Percentiles rank a stretch among this genome's conserved stretches.
Evolutionary conservation across 164 flowering plant genomes (phyloP).

Genomic region (Saururus chinensis): DNA sequence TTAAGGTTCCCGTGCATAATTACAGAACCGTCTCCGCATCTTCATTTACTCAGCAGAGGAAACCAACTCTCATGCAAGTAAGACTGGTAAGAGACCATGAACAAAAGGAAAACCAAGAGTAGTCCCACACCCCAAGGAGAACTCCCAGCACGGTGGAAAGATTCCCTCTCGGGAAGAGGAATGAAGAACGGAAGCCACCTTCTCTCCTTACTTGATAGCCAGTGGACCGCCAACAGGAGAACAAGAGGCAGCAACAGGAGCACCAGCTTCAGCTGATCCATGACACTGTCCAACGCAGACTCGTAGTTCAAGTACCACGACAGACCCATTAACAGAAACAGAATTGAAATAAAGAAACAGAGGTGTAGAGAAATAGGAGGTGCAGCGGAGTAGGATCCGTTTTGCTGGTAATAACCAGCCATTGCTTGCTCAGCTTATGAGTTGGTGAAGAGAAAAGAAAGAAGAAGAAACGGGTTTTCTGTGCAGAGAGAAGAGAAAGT

Average conservation of each 20-base stretch:
- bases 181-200: constrained; percentile 24
- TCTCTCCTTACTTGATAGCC: constrained; percentile 35
- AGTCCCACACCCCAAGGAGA: constrained; percentile 85
- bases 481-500: not conserved
- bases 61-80: constrained; percentile 77
- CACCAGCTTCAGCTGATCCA: constrained; percentile 47
- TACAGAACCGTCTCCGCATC: not conserved
- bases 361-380: constrained; percentile 42
- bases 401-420: no score
- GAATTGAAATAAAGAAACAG: constrained; percentile 42
- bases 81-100: constrained; percentile 78
- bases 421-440: no score
- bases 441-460: no score
- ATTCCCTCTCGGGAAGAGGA: constrained; percentile 53
- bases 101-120: constrained; percentile 57
- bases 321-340: constrained; percentile 33
- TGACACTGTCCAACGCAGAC: constrained; percentile 29
- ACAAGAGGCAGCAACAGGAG: constrained; percentile 53
- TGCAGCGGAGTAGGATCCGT: constrained; percentile 5
- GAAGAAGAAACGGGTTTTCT: no score
- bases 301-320: constrained; percentile 70
- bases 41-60: constrained; percentile 35
- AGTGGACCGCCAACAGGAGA: constrained; percentile 50
- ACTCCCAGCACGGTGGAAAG: constrained; percentile 77
- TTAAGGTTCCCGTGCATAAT: no score